Base-by-base conservation (phyloP, 495 filamentous ascomycete species). In the Venustampulla echinocandica region DNA sequence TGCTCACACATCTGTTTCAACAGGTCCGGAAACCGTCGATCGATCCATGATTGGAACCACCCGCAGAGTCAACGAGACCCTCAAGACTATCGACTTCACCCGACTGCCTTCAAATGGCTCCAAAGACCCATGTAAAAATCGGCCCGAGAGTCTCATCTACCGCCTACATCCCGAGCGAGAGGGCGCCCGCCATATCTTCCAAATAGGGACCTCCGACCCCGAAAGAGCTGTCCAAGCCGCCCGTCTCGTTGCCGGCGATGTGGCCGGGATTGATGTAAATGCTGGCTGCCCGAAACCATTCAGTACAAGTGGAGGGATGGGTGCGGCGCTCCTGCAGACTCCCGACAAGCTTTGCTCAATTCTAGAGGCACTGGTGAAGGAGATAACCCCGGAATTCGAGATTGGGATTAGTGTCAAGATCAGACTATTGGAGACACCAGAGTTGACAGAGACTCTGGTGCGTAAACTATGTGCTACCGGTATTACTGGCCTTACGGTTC, bases 391-490 rank as follows among this genome's bases (percentile, higher is more conserved):
- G 18, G 76, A 77, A 17, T 84, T 81, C 60, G 74, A 87, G 43
- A 87, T 97, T 56, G 90, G 90, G 5, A 87, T 97, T 52, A 89
- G 83, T 33, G 92, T 97, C 25, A 98, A 97, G 69, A 97, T 98
- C 33, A 79, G 93, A 11, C 69, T 98, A 25, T 73, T 98, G 0
- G 84, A 89, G 44, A 85, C 79, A 3, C 69, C 79, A 0, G 78
- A 79, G 47, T 57, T 76, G 53, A 97, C 92, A 1, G 76, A 84
- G 47, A 64, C 59, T 0, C 67, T 97, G 25, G 92, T 98, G 23
- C 71, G 75, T 18, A 70, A 76, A 44, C 74, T 98, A 1, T 80
- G 83, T 35, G 68, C 63, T 7, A 97, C 92, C 1, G 92, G 93
- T 0, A 96, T 98, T 55, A 89, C 82, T 2, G 87, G 89, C 2